A percentile compares a stretch with the other conserved stretches of the same genome.
Conservation (phyloP, 139 green algal genomes). For the Desmodesmus armatus region DNA sequence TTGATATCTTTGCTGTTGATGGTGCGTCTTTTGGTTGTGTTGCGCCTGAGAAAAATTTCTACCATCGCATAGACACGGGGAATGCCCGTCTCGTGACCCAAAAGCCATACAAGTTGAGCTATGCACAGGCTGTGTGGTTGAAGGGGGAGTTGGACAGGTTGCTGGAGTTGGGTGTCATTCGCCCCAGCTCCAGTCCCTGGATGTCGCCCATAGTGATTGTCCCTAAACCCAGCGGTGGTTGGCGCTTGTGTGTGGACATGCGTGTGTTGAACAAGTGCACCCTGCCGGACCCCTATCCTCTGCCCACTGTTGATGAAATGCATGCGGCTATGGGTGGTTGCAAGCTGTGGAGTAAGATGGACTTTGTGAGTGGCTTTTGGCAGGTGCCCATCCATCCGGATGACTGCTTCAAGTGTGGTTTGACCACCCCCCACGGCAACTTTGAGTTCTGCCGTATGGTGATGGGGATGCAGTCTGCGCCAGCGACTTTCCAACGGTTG, state of each 20-base stretch:
- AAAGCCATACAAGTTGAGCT: constrained; percentile 7
- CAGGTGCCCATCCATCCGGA: background rate
- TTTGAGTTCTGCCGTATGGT: constrained; percentile 21
- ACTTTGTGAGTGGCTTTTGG: constrained; percentile 21
- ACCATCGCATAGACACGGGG: too few relatives aligned
- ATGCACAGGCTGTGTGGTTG: constrained; percentile 7
- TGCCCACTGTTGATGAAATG: constrained; percentile 4
- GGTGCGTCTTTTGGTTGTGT: too few relatives aligned
- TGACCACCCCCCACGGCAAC: constrained; percentile 20
- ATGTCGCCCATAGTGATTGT: constrained; percentile 27
- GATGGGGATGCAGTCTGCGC: constrained; percentile 33
- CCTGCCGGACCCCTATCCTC: constrained; percentile 1
- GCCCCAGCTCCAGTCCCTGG: background rate
- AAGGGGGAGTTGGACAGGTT: background rate
- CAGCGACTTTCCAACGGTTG: constrained; percentile 45
- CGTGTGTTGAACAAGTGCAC: background rate
- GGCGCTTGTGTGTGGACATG: constrained; percentile 5
- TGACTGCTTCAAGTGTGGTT: constrained; percentile 3
- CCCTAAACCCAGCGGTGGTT: background rate
- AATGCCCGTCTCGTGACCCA: background rate
- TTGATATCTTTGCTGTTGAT: too few relatives aligned
- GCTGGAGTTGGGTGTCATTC: constrained; percentile 23
- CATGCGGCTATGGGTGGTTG: constrained; percentile 24
- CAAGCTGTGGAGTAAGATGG: constrained; percentile 5
- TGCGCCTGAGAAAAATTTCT: too few relatives aligned